Base-by-base conservation (phyloP, 768 basidiomycete species). In the Rhodotorula paludigena region DNA sequence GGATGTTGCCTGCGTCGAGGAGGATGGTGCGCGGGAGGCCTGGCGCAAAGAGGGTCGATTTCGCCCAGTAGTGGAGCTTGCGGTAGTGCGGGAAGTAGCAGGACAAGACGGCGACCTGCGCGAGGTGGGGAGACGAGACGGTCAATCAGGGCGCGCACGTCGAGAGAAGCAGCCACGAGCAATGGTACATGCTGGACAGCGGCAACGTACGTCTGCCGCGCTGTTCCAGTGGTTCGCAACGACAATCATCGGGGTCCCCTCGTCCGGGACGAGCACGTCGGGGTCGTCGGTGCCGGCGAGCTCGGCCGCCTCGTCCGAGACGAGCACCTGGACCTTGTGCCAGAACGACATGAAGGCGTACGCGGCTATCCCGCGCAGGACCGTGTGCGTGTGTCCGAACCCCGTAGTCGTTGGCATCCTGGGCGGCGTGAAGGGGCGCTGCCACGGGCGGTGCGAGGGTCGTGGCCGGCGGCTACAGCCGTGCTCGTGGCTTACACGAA, bases 1-100 rank as follows among this genome's bases (percentile, higher is more conserved):
- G 92, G 71, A 99, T 93, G 78, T 96, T 96, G n/a, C 96, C 93
- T 4, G 94, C 89, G 68, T 89, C 88, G 60, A 84, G 84, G 15
- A 98, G 82, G 65, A 98, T 83, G 71, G 85, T 86, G 35, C 83
- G 82, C 63, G 87, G 80, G 16, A 85, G 78, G 5, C 90, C 90
- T 77, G 96, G 88, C 25, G 80, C 83, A 77, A 94, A 98, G 52
- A 99, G 81, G 54, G 85, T 79, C 85, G 91, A 89, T 84, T 98
- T 98, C 76, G 89, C 90, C 94, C 94, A 89, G 75, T 89, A 90
- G 64, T 63, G 52, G 60, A 98, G 80, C 56, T 87, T 87, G 68
- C 91, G 84, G 64, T 81, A 80, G 78, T 89, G 84, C 32, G 93
- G 92, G 78, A 96, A 90, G 41, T 85, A 85, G 62, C 85, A 85